A percentile compares a stretch with the other conserved stretches of the same genome.
Conservation (phyloP, 805 yeast species). For the Candida sanyiensis region DNA sequence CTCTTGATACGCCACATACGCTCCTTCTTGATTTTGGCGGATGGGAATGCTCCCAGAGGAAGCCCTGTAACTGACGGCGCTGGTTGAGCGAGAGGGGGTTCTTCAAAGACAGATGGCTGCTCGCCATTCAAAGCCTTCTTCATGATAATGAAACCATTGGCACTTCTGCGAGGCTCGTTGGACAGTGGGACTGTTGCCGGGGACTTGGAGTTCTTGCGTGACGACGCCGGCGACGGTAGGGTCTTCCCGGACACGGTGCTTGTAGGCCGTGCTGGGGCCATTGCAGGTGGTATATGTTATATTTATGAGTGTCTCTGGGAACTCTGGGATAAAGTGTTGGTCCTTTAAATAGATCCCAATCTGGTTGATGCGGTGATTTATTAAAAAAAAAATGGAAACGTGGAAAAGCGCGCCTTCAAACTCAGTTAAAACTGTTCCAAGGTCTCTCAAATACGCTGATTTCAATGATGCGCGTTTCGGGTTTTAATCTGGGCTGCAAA, state of each 20-base stretch:
- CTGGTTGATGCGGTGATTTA: too few species aligned
- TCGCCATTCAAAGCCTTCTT: too few species aligned
- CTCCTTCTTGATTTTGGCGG: constrained; percentile 50
- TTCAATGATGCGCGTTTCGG: neutral
- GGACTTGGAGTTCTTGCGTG: constrained; percentile 1
- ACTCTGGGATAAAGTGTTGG: too few species aligned
- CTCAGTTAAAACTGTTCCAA: neutral
- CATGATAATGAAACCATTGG: too few species aligned
- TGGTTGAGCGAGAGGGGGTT: constrained; percentile 53
- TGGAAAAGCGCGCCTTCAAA: neutral
- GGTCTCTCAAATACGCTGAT: neutral
- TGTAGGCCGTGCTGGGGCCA: neutral
- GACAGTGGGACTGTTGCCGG: neutral
- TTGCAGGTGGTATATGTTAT: too few species aligned
- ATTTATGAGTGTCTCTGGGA: too few species aligned
- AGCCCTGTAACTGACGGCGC: constrained; percentile 63
- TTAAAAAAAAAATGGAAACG: too few species aligned
- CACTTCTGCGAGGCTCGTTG: too few species aligned
- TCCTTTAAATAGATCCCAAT: too few species aligned
- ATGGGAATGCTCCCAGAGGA: constrained; percentile 67
- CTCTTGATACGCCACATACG: constrained; percentile 44
- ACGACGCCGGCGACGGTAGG: constrained; percentile 2
- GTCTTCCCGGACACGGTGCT: neutral
- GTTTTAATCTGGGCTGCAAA: too few species aligned
- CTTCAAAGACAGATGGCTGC: too few species aligned